Percentiles rank a stretch among this genome's conserved stretches.
Conservation (phyloP, 805 yeast species). For the Hanseniaspora hatyaiensis region DNA sequence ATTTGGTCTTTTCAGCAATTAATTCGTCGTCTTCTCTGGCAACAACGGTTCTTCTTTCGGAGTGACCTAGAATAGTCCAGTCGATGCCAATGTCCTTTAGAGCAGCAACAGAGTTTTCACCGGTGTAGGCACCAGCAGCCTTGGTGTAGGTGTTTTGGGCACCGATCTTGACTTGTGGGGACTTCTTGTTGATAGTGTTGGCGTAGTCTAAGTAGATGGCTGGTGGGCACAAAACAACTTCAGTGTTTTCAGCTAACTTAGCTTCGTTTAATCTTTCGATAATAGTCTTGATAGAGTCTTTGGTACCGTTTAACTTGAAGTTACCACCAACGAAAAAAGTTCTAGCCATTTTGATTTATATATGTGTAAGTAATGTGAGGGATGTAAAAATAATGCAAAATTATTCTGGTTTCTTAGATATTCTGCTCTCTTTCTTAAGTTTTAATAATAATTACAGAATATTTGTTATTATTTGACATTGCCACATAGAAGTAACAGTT, state of each 20-base stretch:
- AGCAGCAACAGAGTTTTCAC: slow-evolving; percentile 84
- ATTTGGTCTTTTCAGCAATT: slow-evolving; percentile 87
- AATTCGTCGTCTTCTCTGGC: slow-evolving; percentile 73
- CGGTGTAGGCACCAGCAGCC: slow-evolving; percentile 94
- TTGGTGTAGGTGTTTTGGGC: slow-evolving; percentile 86
- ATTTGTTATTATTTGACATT: too few species aligned
- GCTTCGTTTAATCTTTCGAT: slow-evolving; percentile 74
- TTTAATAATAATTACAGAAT: neutral
- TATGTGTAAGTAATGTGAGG: neutral
- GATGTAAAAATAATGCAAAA: too few species aligned
- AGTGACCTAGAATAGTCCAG: slow-evolving; percentile 96
- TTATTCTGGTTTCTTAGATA: neutral
- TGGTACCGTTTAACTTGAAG: slow-evolving; percentile 97
- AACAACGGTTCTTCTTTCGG: slow-evolving; percentile 93
- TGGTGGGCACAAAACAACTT: slow-evolving; percentile 94
- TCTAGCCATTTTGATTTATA: slow-evolving; percentile 48
- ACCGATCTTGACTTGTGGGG: slow-evolving; percentile 60
- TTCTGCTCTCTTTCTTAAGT: neutral
- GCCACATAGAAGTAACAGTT: too few species aligned
- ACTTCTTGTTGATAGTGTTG: slow-evolving; percentile 51
- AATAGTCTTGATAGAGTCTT: slow-evolving; percentile 69
- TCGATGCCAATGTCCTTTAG: slow-evolving; percentile 82
- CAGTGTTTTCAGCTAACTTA: slow-evolving; percentile 61
- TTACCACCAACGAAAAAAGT: slow-evolving; percentile 97
- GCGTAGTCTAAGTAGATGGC: slow-evolving; percentile 81